Percentiles rank a stretch among this genome's conserved stretches.
phyloP scores from a whole-genome alignment of 73 alveolate genomes.

The Paramecium bursaria region DNA sequence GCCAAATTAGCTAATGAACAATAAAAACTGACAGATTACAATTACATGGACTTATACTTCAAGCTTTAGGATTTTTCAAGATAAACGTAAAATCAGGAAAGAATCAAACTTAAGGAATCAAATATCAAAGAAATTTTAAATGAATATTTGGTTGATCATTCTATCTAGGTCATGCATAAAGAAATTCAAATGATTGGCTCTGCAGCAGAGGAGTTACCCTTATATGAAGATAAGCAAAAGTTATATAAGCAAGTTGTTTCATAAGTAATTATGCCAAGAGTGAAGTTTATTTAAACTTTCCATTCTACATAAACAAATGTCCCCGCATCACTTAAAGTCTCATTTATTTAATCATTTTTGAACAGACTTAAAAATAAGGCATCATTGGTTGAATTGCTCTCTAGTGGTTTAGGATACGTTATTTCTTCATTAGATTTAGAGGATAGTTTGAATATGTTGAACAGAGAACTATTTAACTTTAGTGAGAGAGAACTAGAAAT shows the following conservation, averaged over 20 bases:
- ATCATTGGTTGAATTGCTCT: not conserved
- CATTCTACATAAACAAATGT: not conserved
- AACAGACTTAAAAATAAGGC: slow-evolving; percentile 33
- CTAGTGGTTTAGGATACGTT: slow-evolving; percentile 34
- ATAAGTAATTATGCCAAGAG: slow-evolving; percentile 39
- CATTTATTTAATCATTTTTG: slow-evolving; percentile 38
- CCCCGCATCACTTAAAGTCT: not conserved
- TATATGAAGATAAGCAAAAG: not conserved
- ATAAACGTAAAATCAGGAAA: too few relatives aligned
- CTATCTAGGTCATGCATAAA: slow-evolving; percentile 12
- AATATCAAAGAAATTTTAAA: not conserved
- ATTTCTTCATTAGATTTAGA: slow-evolving; percentile 27
- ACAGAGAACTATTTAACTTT: slow-evolving; percentile 34
- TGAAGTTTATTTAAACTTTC: slow-evolving; percentile 16
- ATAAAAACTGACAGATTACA: too few relatives aligned
- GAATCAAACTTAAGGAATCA: not conserved
- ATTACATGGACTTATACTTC: too few relatives aligned
- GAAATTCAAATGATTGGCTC: not conserved
- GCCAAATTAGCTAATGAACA: too few relatives aligned
- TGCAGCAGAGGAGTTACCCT: not conserved
- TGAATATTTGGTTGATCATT: not conserved
- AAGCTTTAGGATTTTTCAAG: too few relatives aligned
- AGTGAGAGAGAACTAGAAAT: slow-evolving; percentile 5
- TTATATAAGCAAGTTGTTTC: slow-evolving; percentile 13
- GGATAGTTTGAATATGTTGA: slow-evolving; percentile 38